Conservation (phyloP, 495 filamentous ascomycete species). For the Lasiosphaeris hirsuta region DNA sequence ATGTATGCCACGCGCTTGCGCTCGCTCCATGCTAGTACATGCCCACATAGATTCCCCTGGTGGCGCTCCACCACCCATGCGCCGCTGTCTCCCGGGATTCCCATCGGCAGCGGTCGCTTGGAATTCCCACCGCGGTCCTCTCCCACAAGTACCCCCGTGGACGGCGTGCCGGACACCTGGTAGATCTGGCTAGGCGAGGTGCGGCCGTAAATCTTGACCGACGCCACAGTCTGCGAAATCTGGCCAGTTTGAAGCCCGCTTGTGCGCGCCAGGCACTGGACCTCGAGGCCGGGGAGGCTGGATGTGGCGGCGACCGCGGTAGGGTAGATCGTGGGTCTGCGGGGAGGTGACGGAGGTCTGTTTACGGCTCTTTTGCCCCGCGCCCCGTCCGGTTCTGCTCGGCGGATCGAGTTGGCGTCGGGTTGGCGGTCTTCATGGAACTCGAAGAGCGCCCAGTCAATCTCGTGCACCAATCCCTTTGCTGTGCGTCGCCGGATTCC, state of each 20-base stretch:
- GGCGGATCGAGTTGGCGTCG: constrained; percentile 59
- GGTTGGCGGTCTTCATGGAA: constrained; percentile 69
- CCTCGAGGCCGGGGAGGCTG: constrained; percentile 63
- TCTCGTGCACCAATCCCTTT: constrained; percentile 74
- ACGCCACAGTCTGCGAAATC: constrained; percentile 70
- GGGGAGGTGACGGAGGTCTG: constrained; percentile 7
- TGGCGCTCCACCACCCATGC: constrained; percentile 88
- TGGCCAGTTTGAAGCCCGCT: constrained; percentile 75
- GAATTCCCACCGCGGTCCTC: neutral
- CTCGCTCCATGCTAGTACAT: constrained; percentile 82
- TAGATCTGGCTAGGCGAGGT: constrained; percentile 78
- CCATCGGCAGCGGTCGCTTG: constrained; percentile 34
- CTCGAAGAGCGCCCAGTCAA: constrained; percentile 93
- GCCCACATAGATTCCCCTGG: constrained; percentile 77
- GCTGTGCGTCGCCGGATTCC: constrained; percentile 68
- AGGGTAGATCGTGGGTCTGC: constrained; percentile 29
- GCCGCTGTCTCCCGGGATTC: constrained; percentile 85
- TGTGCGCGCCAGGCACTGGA: constrained; percentile 90
- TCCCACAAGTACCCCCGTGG: constrained; percentile 44
- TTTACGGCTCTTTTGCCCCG: constrained; percentile 26
- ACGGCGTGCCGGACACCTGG: constrained; percentile 51
- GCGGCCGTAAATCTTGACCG: constrained; percentile 78
- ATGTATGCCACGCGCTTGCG: constrained; percentile 78
- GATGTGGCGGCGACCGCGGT: constrained; percentile 41
- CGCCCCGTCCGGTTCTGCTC: constrained; percentile 43